Evolutionary conservation across 805 yeast genomes (phyloP).

Genomic region (Candida pini): DNA sequence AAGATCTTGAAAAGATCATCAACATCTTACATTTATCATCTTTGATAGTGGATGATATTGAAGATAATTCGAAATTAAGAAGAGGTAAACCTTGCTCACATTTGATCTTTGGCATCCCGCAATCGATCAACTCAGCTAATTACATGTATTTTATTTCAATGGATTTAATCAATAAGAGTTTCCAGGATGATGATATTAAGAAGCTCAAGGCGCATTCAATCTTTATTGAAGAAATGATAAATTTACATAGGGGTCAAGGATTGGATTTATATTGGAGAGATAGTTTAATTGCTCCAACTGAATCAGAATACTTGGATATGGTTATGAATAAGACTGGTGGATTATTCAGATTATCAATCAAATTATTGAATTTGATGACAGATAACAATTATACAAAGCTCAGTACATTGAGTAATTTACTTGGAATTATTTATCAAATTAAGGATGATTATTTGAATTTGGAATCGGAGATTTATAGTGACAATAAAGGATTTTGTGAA

Average conservation of each 20-base stretch:
- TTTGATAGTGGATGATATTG: conserved; percentile 79
- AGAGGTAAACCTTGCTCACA: conserved; percentile 82
- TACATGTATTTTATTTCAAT: conserved; percentile 75
- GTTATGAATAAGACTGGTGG: conserved; percentile 90
- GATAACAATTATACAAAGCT: conserved; percentile 22
- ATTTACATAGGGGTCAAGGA: conserved; percentile 87
- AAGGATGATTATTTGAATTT: conserved; percentile 80
- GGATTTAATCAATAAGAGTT: conserved; percentile 33
- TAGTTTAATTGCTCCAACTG: conserved; percentile 48
- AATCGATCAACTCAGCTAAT: conserved; percentile 78
- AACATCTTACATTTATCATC: conserved; percentile 63
- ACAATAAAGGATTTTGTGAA: conserved; percentile 74
- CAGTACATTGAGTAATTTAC: conserved; percentile 59
- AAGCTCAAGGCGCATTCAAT: conserved; percentile 32
- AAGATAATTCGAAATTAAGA: conserved; percentile 65
- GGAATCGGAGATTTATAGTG: conserved; percentile 41
- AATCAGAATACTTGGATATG: conserved; percentile 67
- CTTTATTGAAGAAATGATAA: conserved; percentile 67
- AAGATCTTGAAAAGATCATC: conserved; percentile 41
- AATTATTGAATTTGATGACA: conserved; percentile 42
- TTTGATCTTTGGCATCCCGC: conserved; percentile 66
- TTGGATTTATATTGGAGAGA: conserved; percentile 88
- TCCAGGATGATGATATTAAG: conserved; percentile 12
- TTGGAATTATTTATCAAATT: conserved; percentile 84
- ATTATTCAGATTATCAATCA: conserved; percentile 66